phyloP scores from a whole-genome alignment of 108 stramenopile genomes.

The Pseudonitzschia multiseries region DNA sequence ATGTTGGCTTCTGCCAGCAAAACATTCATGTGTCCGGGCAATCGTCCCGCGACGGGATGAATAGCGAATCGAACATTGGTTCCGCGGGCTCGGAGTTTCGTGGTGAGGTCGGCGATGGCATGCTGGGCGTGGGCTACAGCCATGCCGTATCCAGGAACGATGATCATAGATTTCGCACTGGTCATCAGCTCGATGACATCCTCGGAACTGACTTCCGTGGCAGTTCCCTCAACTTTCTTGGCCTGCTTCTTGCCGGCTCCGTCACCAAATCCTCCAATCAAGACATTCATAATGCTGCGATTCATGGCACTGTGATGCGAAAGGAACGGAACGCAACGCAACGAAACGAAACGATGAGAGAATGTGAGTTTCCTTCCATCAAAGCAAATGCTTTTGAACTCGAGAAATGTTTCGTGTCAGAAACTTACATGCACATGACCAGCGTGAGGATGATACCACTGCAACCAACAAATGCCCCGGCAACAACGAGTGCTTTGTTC shows the following conservation, averaged over 20 bases:
- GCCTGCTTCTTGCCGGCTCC: constrained; percentile 32
- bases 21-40: constrained; percentile 82
- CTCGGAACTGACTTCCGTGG: constrained; percentile 44
- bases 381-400: too few species aligned
- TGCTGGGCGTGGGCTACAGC: constrained; percentile 86
- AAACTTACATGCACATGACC: constrained; percentile 74
- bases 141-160: constrained; percentile 88
- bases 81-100: constrained; percentile 61
- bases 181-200: constrained; percentile 57
- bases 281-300: constrained; percentile 69
- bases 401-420: too few species aligned
- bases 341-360: too few species aligned
- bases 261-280: constrained; percentile 72
- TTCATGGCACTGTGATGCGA: constrained; percentile 64
- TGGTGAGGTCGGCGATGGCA: constrained; percentile 66
- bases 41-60: constrained; percentile 88
- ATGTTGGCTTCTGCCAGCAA: constrained; percentile 86
- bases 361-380: too few species aligned
- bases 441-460: constrained; percentile 83
- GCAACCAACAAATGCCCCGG: constrained; percentile 87
- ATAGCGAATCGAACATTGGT: constrained; percentile 77
- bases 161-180: constrained; percentile 65
- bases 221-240: constrained; percentile 40
- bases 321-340: too few species aligned
- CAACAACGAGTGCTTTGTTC: constrained; percentile 72